Conservation (phyloP, 768 basidiomycete genomes). For the Hydnomerulius pinastri region DNA sequence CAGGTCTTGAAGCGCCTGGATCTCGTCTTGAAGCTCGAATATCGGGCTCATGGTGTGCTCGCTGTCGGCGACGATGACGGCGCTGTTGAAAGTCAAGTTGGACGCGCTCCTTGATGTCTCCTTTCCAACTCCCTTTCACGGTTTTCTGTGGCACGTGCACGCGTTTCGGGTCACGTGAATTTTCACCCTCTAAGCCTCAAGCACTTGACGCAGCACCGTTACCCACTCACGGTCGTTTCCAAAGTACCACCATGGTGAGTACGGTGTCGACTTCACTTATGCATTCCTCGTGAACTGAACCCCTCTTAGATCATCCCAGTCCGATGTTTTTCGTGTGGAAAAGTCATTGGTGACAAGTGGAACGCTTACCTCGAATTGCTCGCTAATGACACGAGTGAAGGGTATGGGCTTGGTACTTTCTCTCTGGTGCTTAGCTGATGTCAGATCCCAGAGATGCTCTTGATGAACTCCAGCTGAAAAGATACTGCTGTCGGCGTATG, state of each 20-base stretch:
- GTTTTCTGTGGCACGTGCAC: conserved; percentile 27
- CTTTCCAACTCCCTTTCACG: too few species aligned
- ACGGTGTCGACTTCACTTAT: too few species aligned
- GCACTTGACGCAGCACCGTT: too few species aligned
- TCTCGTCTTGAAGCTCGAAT: conserved; percentile 82
- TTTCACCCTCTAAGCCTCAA: too few species aligned
- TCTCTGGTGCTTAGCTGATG: conserved; percentile 1
- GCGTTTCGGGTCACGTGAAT: conserved; percentile 15
- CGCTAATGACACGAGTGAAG: conserved; percentile 81
- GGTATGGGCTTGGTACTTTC: conserved; percentile 51
- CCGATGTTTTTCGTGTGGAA: conserved; percentile 94
- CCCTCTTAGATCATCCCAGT: conserved; percentile 85
- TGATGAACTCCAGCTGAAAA: conserved; percentile 83
- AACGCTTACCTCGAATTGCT: conserved; percentile 81
- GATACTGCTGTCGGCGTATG: conserved; percentile 98
- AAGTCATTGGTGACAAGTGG: conserved; percentile 98
- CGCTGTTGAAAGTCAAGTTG: neutral
- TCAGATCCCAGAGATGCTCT: conserved; percentile 70
- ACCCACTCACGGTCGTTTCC: too few species aligned
- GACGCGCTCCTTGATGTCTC: conserved; percentile 14
- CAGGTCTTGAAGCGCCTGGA: conserved; percentile 62
- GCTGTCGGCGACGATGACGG: conserved; percentile 3
- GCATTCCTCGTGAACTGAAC: neutral
- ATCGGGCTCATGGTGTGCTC: conserved; percentile 34
- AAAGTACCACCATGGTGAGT: conserved; percentile 30